These are phyloP conservation scores for Ophiostoma triangulosporum DNA, from an alignment of 2,329 filamentous ascomycete genomes.

Conservation along the genomic window DNA sequence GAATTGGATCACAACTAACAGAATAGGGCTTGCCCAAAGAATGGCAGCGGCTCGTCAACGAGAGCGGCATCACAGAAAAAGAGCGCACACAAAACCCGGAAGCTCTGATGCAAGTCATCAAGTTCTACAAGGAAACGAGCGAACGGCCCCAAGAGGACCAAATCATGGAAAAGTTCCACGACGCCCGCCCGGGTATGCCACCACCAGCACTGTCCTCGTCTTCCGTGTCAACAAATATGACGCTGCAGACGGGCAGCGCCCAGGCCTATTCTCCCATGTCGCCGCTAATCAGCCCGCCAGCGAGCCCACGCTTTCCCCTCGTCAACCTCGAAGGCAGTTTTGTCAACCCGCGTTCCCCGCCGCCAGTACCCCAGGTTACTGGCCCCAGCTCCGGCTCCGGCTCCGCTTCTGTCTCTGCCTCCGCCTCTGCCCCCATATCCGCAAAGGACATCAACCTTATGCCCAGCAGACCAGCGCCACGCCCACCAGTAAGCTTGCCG, in stretches of 20 bases:
- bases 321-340: slow-evolving; percentile 87
- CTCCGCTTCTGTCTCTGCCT: too few relatives aligned
- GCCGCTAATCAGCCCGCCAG: slow-evolving; percentile 61
- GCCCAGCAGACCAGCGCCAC: slow-evolving; percentile 74
- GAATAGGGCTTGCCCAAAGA: slow-evolving; percentile 81
- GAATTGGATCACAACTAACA: neutral
- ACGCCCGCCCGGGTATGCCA: slow-evolving; percentile 50
- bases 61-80: slow-evolving; percentile 91
- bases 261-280: slow-evolving; percentile 43
- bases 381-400: too few relatives aligned
- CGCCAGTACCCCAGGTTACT: slow-evolving; percentile 60
- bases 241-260: slow-evolving; percentile 19
- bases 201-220: slow-evolving; percentile 28
- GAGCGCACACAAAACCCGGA: slow-evolving; percentile 93
- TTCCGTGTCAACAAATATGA: slow-evolving; percentile 24
- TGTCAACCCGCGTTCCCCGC: slow-evolving; percentile 87
- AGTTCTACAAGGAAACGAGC: slow-evolving; percentile 91
- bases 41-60: slow-evolving; percentile 91
- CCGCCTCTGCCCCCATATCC: slow-evolving; percentile 25
- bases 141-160: slow-evolving; percentile 70
- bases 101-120: slow-evolving; percentile 88
- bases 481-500: slow-evolving; percentile 58
- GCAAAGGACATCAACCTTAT: slow-evolving; percentile 49
- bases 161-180: slow-evolving; percentile 91
- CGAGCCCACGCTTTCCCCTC: slow-evolving; percentile 71